Conservation (phyloP, 345 rosid genomes). For the Hirschfeldia incana region DNA sequence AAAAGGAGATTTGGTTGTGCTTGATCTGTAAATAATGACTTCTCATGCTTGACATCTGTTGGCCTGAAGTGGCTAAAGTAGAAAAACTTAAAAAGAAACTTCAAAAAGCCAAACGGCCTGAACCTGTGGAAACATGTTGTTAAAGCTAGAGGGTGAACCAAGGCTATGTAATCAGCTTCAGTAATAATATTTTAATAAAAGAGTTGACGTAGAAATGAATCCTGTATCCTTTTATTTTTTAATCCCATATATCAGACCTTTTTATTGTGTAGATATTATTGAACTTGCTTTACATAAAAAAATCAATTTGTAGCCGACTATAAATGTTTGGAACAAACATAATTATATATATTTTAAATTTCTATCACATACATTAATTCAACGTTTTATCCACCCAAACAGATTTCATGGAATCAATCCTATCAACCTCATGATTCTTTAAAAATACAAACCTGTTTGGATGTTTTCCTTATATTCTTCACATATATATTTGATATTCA, state of each 20-base stretch:
- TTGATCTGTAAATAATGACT: not conserved
- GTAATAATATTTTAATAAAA: too few species aligned
- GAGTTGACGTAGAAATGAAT: too few species aligned
- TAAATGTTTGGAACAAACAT: not conserved
- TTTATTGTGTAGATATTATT: not conserved
- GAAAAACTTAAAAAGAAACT: not conserved
- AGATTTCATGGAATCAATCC: not conserved
- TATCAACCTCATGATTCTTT: not conserved
- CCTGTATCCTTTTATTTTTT: too few species aligned
- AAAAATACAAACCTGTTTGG: not conserved
- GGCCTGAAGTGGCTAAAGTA: not conserved
- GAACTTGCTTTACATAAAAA: not conserved
- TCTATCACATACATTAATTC: not conserved
- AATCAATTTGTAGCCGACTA: not conserved
- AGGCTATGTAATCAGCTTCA: not conserved
- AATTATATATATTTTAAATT: too few species aligned
- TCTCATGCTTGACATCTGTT: not conserved
- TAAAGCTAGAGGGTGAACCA: not conserved
- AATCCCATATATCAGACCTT: not conserved
- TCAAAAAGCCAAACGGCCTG: too few species aligned
- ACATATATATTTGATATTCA: not conserved
- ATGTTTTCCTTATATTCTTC: not conserved
- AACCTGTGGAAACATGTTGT: not conserved
- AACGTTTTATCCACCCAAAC: not conserved
- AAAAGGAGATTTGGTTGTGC: not conserved